phyloP scores from a whole-genome alignment of 768 basidiomycete species.

The Vishniacozyma victoriae region DNA sequence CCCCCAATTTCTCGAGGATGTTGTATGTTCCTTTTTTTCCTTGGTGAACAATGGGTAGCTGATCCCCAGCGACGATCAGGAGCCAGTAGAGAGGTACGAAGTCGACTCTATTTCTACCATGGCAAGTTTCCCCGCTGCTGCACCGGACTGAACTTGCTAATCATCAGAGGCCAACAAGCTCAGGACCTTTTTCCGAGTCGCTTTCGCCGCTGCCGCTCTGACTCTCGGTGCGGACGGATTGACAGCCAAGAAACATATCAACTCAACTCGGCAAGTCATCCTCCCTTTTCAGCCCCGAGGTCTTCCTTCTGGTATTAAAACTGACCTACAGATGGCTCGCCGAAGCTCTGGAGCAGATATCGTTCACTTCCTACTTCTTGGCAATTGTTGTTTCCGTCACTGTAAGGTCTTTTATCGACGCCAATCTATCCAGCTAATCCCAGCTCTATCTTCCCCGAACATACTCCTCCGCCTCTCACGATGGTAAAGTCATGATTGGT shows the following conservation, averaged over 20 bases:
- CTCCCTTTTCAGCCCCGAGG: not conserved
- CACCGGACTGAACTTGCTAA: not conserved
- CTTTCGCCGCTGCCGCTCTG: slow-evolving; percentile 14
- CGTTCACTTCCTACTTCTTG: slow-evolving; percentile 20
- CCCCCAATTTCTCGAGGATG: slow-evolving; percentile 26
- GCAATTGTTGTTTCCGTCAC: slow-evolving; percentile 17
- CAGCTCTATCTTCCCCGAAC: slow-evolving; percentile 26
- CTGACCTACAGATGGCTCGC: not conserved
- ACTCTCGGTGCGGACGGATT: slow-evolving; percentile 26
- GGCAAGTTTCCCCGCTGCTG: slow-evolving; percentile 3
- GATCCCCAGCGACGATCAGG: slow-evolving; percentile 27
- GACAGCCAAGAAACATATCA: slow-evolving; percentile 14
- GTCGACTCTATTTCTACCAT: slow-evolving; percentile 32
- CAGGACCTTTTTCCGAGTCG: slow-evolving; percentile 25
- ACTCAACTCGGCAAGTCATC: slow-evolving; percentile 11
- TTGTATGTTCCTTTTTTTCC: slow-evolving; percentile 11
- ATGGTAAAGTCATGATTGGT: slow-evolving; percentile 22
- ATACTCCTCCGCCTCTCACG: slow-evolving; percentile 3
- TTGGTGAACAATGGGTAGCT: not conserved
- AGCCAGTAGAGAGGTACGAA: slow-evolving; percentile 31
- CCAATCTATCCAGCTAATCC: no score
- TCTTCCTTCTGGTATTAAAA: not conserved
- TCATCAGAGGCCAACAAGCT: slow-evolving; percentile 26
- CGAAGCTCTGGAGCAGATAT: slow-evolving; percentile 18
- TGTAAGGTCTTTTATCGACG: no score